Evolutionary conservation across 306 rosid genomes (phyloP).

Genomic region (Gynostemma pentaphyllum): DNA sequence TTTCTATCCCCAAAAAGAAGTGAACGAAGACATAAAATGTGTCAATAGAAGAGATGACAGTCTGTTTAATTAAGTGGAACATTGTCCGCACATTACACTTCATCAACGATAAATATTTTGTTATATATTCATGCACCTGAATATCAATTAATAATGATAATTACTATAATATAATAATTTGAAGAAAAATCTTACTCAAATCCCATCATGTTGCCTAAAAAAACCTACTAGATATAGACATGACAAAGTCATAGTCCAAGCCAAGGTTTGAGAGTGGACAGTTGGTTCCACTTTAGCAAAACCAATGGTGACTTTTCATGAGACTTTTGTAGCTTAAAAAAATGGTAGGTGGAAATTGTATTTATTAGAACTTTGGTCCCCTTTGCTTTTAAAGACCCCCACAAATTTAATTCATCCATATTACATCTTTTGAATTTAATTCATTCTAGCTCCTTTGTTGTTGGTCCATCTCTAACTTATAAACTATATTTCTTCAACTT

Average conservation of each 20-base stretch:
- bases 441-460: constrained; percentile 1
- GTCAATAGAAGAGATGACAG: no score
- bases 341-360: constrained; percentile 20
- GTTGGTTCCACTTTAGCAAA: constrained; percentile 25
- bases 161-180: neutral
- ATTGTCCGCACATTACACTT: no score
- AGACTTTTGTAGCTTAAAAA: constrained; percentile 29
- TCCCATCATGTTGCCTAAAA: constrained; percentile 13
- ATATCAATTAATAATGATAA: neutral
- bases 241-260: neutral
- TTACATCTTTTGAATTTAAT: constrained; percentile 6
- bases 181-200: neutral
- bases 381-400: constrained; percentile 18
- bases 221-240: constrained; percentile 23
- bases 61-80: no score
- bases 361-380: constrained; percentile 28
- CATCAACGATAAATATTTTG: no score
- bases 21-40: no score
- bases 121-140: no score
- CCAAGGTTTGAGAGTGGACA: constrained; percentile 15
- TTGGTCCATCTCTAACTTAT: constrained; percentile 17
- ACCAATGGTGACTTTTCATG: constrained; percentile 25
- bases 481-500: neutral
- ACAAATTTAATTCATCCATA: constrained; percentile 13
- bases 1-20: no score